Evolutionary conservation across 768 basidiomycete genomes (phyloP).

Genomic region (Crassisporium funariophilum): DNA sequence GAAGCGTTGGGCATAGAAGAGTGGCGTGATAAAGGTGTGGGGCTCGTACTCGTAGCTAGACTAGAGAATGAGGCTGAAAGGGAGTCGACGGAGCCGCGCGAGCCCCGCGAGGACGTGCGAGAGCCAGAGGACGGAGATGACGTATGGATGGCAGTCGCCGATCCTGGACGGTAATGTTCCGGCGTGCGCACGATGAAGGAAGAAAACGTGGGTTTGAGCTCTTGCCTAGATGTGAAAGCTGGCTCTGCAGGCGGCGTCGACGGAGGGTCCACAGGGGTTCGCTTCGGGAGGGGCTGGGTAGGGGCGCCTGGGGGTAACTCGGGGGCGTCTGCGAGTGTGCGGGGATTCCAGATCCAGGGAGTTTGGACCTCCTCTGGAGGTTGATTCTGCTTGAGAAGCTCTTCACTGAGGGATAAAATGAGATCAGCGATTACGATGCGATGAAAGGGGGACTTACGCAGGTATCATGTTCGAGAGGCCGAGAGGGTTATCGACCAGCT

Average conservation of each 20-base stretch:
- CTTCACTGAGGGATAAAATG: conserved; percentile 28
- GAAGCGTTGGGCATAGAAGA: conserved; percentile 32
- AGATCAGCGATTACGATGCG: conserved; percentile 1
- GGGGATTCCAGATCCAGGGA: conserved; percentile 77
- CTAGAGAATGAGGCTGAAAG: conserved; percentile 2
- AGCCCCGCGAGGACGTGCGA: conserved; percentile 19
- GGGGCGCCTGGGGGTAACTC: conserved; percentile 6
- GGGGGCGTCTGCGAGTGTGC: conserved; percentile 36
- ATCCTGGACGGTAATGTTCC: conserved; percentile 48
- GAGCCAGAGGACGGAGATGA: conserved; percentile 17
- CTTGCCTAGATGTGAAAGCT: conserved; percentile 50
- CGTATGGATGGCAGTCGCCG: conserved; percentile 5
- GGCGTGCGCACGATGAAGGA: conserved; percentile 71
- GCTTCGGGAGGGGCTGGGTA: background rate
- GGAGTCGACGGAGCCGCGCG: conserved; percentile 17
- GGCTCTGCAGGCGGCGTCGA: conserved; percentile 20
- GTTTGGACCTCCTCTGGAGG: conserved; percentile 45
- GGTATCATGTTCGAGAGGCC: conserved; percentile 68
- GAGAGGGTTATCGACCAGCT: conserved; percentile 62
- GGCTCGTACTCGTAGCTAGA: conserved; percentile 10
- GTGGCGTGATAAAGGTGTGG: conserved; percentile 30
- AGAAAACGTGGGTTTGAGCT: conserved; percentile 70
- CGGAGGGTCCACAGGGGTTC: conserved; percentile 1
- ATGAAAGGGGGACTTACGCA: conserved; percentile 44
- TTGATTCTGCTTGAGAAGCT: conserved; percentile 32